Conservation (phyloP, 768 basidiomycete genomes). For the Holtermanniella nyarrowii region DNA sequence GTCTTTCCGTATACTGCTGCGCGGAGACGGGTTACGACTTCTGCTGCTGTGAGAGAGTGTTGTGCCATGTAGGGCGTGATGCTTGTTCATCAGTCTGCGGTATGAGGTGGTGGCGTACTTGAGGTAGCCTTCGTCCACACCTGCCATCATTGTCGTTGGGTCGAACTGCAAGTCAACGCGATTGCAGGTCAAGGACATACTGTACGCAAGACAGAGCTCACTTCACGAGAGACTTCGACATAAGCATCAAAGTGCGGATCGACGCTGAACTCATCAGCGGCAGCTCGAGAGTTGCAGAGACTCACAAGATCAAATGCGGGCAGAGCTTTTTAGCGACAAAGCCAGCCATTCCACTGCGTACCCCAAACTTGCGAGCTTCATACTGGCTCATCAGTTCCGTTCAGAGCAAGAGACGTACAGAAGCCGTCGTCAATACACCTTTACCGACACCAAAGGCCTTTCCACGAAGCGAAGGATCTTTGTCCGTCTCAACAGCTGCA, state of each 20-base stretch:
- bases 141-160: constrained; percentile 46
- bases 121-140: constrained; percentile 83
- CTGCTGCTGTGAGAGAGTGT: constrained; percentile 54
- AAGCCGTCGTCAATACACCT: constrained; percentile 74
- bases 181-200: background rate
- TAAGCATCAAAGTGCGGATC: constrained; percentile 31
- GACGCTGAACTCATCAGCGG: background rate
- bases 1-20: constrained; percentile 64
- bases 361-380: constrained; percentile 79
- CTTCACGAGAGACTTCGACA: constrained; percentile 42
- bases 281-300: background rate
- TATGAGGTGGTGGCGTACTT: constrained; percentile 52
- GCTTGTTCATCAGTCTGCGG: constrained; percentile 41
- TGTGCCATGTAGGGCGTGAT: constrained; percentile 74
- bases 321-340: constrained; percentile 91
- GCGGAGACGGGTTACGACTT: constrained; percentile 70
- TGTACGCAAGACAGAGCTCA: constrained; percentile 55
- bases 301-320: constrained; percentile 63
- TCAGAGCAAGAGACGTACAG: constrained; percentile 18
- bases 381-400: constrained; percentile 46
- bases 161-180: constrained; percentile 24
- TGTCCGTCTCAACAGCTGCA: constrained; percentile 42
- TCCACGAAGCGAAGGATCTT: constrained; percentile 35
- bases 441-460: constrained; percentile 56
- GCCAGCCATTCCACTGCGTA: constrained; percentile 93